A percentile compares a stretch with the other conserved stretches of the same genome.
Evolutionary conservation across 768 basidiomycete genomes (phyloP).

Genomic region (Mycena rosella): DNA sequence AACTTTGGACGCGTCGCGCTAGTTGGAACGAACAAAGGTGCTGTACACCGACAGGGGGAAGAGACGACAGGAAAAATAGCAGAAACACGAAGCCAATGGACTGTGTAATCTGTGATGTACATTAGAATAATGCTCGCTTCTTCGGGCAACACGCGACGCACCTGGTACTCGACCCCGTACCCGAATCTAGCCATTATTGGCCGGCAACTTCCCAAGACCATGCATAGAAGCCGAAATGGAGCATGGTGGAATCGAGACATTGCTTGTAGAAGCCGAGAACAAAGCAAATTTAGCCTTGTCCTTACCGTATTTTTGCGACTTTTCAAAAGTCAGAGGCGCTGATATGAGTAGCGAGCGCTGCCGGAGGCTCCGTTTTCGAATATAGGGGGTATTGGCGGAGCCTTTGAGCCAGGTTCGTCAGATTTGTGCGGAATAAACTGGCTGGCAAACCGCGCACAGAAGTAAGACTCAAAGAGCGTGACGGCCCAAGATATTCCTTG

Average conservation of each 20-base stretch:
- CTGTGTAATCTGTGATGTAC: constrained; percentile 74
- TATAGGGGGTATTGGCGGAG: constrained; percentile 90
- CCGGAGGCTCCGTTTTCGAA: constrained; percentile 78
- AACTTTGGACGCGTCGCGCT: not conserved
- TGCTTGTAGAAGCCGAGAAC: constrained; percentile 81
- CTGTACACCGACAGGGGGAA: constrained; percentile 86
- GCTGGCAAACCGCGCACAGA: constrained; percentile 65
- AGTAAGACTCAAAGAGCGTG: constrained; percentile 90
- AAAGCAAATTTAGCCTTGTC: constrained; percentile 91
- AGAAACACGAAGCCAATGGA: constrained; percentile 83
- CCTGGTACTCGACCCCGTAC: constrained; percentile 81
- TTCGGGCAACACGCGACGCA: constrained; percentile 47
- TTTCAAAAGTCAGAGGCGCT: constrained; percentile 79
- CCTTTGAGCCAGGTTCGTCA: constrained; percentile 33
- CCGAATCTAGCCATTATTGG: constrained; percentile 63
- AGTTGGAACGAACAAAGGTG: constrained; percentile 74
- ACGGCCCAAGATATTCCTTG: constrained; percentile 82
- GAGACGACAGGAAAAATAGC: constrained; percentile 72
- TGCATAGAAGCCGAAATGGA: constrained; percentile 84
- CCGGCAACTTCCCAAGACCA: constrained; percentile 83
- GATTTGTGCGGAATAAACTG: constrained; percentile 3
- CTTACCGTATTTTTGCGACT: constrained; percentile 91
- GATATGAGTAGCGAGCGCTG: constrained; percentile 78
- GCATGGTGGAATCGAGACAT: constrained; percentile 72
- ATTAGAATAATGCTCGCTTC: not conserved